Percentiles rank a stretch among this genome's conserved stretches.
Evolutionary conservation across 192 early-diverging fungal species (phyloP).

Genomic region (Coemansia sp.): DNA sequence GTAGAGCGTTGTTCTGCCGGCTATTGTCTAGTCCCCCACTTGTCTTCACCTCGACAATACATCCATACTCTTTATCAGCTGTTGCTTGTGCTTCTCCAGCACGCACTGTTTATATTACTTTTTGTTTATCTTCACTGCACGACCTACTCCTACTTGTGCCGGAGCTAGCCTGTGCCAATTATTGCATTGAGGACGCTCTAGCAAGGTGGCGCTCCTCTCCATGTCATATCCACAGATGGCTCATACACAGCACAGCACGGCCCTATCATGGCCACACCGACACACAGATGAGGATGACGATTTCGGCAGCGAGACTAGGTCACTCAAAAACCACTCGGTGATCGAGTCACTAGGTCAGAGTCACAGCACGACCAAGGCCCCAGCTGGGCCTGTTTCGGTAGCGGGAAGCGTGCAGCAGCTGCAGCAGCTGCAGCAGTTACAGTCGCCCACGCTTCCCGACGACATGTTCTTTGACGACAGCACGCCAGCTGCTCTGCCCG

Average conservation of each 20-base stretch:
- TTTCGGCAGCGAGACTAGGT: not conserved
- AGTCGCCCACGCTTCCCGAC: constrained; percentile 42
- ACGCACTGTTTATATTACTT: not conserved
- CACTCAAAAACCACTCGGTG: constrained; percentile 6
- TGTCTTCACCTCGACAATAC: not conserved
- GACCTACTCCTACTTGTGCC: not conserved
- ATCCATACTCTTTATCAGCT: not conserved
- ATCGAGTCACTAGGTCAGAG: constrained; percentile 18
- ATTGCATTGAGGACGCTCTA: constrained; percentile 4
- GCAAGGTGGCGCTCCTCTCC: constrained; percentile 5
- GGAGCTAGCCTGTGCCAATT: constrained; percentile 1
- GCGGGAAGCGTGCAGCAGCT: constrained; percentile 14
- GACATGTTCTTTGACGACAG: constrained; percentile 21
- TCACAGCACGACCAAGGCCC: constrained; percentile 5
- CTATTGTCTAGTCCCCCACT: not conserved
- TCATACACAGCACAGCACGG: constrained; percentile 12
- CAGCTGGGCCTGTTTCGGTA: not conserved
- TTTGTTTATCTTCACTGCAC: not conserved
- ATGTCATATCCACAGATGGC: constrained; percentile 38
- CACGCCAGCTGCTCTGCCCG: not conserved
- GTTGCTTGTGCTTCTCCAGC: not conserved
- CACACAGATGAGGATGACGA: constrained; percentile 5
- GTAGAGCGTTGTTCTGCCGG: not conserved
- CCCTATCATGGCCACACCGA: constrained; percentile 20
- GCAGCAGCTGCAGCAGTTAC: constrained; percentile 15